A percentile compares a stretch with the other conserved stretches of the same genome.
Evolutionary conservation across 1,139 yeast genomes (phyloP).

Genomic region (Candida frijolesensis): DNA sequence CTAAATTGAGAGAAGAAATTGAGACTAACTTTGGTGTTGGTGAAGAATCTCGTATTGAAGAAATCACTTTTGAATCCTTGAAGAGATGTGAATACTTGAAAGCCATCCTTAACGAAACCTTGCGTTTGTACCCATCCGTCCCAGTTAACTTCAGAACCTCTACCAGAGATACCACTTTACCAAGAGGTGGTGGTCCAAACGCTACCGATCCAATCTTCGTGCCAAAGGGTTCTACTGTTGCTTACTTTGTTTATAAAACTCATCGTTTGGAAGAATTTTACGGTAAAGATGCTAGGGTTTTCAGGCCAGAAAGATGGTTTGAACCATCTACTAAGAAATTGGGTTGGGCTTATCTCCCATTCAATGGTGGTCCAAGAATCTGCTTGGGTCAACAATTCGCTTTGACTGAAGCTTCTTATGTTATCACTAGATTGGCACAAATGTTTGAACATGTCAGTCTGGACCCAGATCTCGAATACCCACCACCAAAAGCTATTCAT

Average conservation of each 20-base stretch:
- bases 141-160: constrained; percentile 51
- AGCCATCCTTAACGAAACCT: constrained; percentile 50
- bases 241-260: constrained; percentile 45
- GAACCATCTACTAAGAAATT: constrained; percentile 30
- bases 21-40: constrained; percentile 39
- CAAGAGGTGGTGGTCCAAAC: constrained; percentile 53
- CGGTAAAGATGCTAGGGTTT: constrained; percentile 51
- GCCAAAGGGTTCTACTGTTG: constrained; percentile 48
- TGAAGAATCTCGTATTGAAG: constrained; percentile 22
- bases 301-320: constrained; percentile 55
- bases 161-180: constrained; percentile 47
- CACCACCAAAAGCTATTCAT: constrained; percentile 34
- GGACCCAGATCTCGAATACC: constrained; percentile 27
- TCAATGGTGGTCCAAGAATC: constrained; percentile 65
- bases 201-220: constrained; percentile 45
- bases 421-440: constrained; percentile 47
- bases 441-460: constrained; percentile 34
- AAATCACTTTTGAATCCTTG: constrained; percentile 50
- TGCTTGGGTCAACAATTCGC: constrained; percentile 67
- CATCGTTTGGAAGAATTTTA: constrained; percentile 48
- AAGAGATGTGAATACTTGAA: constrained; percentile 51
- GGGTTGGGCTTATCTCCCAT: constrained; percentile 59
- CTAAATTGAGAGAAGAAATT: constrained; percentile 36
- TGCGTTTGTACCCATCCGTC: constrained; percentile 59
- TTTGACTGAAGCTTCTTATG: constrained; percentile 56